Evolutionary conservation across 73 alveolate species (phyloP).

Genomic region (Durusdinium trenchii): DNA sequence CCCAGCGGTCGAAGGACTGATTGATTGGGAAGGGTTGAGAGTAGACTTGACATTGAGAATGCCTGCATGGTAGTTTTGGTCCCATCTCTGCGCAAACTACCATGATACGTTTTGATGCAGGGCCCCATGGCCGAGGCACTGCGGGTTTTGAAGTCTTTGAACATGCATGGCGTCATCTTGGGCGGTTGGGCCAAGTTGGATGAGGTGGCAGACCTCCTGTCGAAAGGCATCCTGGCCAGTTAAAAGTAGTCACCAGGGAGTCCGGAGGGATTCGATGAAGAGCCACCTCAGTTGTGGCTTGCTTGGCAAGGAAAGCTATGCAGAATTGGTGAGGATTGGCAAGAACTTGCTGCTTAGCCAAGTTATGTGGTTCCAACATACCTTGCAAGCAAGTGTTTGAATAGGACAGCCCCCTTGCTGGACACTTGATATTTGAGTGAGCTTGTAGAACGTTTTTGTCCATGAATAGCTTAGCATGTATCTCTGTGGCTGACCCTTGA

Average conservation of each 20-base stretch:
- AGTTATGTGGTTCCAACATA: too few species aligned
- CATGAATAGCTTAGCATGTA: too few species aligned
- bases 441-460: too few species aligned
- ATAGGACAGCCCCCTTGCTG: neutral
- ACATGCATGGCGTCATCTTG: constrained; percentile 47
- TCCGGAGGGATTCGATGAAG: neutral
- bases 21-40: too few species aligned
- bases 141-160: constrained; percentile 20
- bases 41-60: too few species aligned
- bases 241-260: neutral
- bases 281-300: neutral
- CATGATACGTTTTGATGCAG: too few species aligned
- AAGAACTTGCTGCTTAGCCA: constrained; percentile 16
- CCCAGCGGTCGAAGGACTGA: too few species aligned
- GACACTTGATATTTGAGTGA: neutral
- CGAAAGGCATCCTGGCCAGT: neutral
- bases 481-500: too few species aligned
- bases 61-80: too few species aligned
- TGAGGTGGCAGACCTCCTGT: constrained; percentile 62
- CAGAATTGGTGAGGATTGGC: constrained; percentile 64
- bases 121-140: constrained; percentile 51
- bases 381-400: neutral
- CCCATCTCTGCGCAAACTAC: too few species aligned
- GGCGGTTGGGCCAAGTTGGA: constrained; percentile 77
- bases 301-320: neutral